Percentiles rank a stretch among this genome's conserved stretches.
These are phyloP conservation scores for Omphalotus guepiniiformis DNA, from an alignment of 768 basidiomycete species.

Conservation along the genomic window DNA sequence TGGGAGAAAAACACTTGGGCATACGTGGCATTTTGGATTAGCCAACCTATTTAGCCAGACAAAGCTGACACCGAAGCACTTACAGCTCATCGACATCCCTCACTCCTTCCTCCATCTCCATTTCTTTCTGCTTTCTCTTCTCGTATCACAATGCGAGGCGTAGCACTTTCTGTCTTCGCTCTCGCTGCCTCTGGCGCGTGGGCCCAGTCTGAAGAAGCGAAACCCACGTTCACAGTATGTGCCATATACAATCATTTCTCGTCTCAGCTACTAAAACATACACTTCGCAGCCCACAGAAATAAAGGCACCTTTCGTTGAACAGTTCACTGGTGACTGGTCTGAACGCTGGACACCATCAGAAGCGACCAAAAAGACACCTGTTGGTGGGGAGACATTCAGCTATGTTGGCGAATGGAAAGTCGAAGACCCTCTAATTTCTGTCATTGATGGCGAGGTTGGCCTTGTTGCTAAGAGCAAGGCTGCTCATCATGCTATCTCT, in stretches of 20 bases:
- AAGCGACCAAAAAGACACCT: constrained; percentile 97
- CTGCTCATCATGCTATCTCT: constrained; percentile 98
- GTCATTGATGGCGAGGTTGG: constrained; percentile 85
- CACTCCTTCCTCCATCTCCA: constrained; percentile 23
- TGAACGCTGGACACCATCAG: constrained; percentile 92
- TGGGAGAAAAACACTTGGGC: no score
- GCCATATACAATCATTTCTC: background rate
- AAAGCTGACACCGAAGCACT: background rate
- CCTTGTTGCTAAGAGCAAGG: constrained; percentile 94
- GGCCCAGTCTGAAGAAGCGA: constrained; percentile 56
- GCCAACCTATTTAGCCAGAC: constrained; percentile 9
- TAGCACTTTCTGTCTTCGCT: constrained; percentile 76
- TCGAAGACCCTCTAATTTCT: constrained; percentile 79
- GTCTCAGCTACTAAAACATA: constrained; percentile 11
- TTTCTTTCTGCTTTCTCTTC: constrained; percentile 49
- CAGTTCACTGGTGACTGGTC: constrained; percentile 93
- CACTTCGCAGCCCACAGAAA: constrained; percentile 54
- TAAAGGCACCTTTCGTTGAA: constrained; percentile 91
- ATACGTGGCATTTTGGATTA: no score
- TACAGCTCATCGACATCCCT: constrained; percentile 2
- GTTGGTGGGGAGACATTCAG: constrained; percentile 95
- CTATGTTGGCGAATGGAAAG: constrained; percentile 96
- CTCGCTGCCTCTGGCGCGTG: constrained; percentile 61
- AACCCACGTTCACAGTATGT: constrained; percentile 68
- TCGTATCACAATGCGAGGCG: constrained; percentile 80